phyloP scores from a whole-genome alignment of 176 grass and related monocot species.

The Phyllostachys edulis region DNA sequence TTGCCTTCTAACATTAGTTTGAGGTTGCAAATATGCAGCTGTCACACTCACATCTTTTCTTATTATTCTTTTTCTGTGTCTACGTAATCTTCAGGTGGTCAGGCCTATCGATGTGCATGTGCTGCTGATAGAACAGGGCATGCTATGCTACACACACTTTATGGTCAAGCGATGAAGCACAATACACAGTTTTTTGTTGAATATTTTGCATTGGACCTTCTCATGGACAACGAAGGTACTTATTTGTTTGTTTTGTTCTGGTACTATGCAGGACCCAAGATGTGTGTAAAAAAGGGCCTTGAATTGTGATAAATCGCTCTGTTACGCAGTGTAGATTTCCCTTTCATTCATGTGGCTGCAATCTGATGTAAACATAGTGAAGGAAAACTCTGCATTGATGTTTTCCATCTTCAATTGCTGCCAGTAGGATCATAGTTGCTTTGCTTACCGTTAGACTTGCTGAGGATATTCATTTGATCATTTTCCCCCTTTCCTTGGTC shows the following conservation, averaged over 20 bases:
- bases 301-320: background rate
- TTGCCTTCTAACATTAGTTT: slow-evolving; percentile 6
- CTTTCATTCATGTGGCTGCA: background rate
- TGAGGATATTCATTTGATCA: background rate
- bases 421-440: background rate
- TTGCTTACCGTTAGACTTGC: slow-evolving; percentile 7
- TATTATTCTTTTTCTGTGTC: slow-evolving; percentile 2
- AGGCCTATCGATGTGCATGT: slow-evolving; percentile 88
- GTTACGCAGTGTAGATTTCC: slow-evolving; percentile 1
- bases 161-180: slow-evolving; percentile 98
- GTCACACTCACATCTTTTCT: slow-evolving; percentile 2
- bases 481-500: background rate
- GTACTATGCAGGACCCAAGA: background rate
- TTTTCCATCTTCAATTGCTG: background rate
- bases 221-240: slow-evolving; percentile 66
- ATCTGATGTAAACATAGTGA: background rate
- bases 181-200: slow-evolving; percentile 94
- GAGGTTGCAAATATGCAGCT: slow-evolving; percentile 13
- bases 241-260: slow-evolving; percentile 9
- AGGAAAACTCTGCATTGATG: background rate
- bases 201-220: slow-evolving; percentile 74
- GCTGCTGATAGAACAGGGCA: slow-evolving; percentile 97
- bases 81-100: slow-evolving; percentile 60
- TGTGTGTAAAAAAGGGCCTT: background rate
- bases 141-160: slow-evolving; percentile 91